These are phyloP conservation scores for Lolium perenne DNA, from an alignment of 176 grass and related monocot genomes.

Conservation along the genomic window DNA sequence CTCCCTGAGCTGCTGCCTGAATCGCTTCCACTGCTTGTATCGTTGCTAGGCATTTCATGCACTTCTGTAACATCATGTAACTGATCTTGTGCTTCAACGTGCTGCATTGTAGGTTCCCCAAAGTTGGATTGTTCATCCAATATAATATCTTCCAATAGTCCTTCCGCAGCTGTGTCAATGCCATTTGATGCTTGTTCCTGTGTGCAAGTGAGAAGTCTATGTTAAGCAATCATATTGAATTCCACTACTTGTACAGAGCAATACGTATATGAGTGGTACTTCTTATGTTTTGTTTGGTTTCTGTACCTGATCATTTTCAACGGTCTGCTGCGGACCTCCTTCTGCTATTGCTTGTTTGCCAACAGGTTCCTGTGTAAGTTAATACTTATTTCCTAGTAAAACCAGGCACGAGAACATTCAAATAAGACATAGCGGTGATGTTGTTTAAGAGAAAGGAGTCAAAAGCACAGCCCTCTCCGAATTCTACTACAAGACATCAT, in stretches of 20 bases:
- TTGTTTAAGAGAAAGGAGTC: background rate
- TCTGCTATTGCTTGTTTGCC: background rate
- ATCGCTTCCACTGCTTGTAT: constrained; percentile 32
- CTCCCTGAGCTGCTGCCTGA: constrained; percentile 32
- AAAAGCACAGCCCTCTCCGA: background rate
- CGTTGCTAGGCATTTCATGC: constrained; percentile 22
- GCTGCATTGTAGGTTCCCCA: background rate
- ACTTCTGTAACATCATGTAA: constrained; percentile 4
- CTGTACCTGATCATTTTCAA: background rate
- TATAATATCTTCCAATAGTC: background rate
- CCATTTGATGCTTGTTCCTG: background rate
- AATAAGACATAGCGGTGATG: background rate
- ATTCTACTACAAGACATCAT: background rate
- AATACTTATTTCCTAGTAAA: background rate
- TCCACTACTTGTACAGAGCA: background rate
- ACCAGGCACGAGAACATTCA: background rate
- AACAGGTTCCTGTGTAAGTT: background rate
- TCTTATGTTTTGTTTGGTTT: background rate
- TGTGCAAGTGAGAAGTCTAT: background rate
- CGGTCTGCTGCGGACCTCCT: background rate
- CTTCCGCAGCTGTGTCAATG: constrained; percentile 13
- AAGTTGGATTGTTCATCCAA: background rate
- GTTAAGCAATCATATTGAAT: constrained; percentile 8
- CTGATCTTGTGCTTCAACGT: constrained; percentile 8
- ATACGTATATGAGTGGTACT: background rate